These are phyloP conservation scores for Arctium lappa DNA, from an alignment of 129 eudicot species.

Conservation along the genomic window DNA sequence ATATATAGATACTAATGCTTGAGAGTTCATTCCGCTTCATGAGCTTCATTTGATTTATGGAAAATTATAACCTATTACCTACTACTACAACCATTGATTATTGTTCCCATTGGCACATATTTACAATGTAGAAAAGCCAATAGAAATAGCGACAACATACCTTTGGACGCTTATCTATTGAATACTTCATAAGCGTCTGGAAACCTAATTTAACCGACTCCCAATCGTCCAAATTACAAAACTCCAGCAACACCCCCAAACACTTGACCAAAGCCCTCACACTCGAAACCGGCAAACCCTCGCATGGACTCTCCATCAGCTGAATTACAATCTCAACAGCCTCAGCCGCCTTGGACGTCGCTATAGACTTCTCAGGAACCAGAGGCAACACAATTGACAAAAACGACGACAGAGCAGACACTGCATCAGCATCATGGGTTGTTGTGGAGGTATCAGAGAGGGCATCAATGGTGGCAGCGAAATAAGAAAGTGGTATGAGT, in stretches of 20 bases:
- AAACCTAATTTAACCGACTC: conserved; percentile 55
- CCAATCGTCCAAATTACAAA: conserved; percentile 78
- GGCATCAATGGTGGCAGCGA: conserved; percentile 73
- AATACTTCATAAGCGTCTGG: conserved; percentile 48
- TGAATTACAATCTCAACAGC: conserved; percentile 57
- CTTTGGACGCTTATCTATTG: conserved; percentile 93
- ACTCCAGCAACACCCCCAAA: conserved; percentile 64
- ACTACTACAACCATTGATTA: neutral
- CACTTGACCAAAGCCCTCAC: conserved; percentile 67
- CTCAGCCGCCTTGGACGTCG: conserved; percentile 55
- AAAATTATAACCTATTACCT: neutral
- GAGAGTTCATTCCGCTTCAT: neutral
- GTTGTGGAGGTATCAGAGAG: conserved; percentile 41
- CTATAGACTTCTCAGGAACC: conserved; percentile 45
- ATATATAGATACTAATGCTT: neutral
- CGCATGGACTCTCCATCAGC: conserved; percentile 37
- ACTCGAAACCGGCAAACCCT: conserved; percentile 36
- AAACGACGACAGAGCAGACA: conserved; percentile 72
- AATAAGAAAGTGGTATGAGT: conserved; percentile 81
- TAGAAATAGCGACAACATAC: conserved; percentile 22
- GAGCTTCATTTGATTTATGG: neutral
- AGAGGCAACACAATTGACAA: conserved; percentile 73
- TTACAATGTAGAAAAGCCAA: neutral
- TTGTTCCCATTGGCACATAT: neutral
- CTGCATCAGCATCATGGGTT: conserved; percentile 49